Conservation (phyloP, 805 yeast genomes). For the Candida berthetii region DNA sequence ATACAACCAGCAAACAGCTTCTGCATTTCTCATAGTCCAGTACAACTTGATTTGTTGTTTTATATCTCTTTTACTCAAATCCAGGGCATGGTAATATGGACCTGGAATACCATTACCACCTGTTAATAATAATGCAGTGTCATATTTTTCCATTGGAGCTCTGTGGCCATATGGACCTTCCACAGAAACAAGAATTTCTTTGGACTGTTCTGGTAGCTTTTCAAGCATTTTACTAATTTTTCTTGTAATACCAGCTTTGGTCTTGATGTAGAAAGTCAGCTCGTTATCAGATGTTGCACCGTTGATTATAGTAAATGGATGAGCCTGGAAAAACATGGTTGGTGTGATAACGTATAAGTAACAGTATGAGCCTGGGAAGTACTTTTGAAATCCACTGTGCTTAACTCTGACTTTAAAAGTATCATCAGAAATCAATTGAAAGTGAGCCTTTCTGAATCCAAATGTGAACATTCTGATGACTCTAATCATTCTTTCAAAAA, state of each 20-base stretch:
- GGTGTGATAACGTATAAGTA: constrained; percentile 52
- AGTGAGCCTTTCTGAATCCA: constrained; percentile 13
- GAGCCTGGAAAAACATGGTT: constrained; percentile 59
- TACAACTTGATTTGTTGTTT: constrained; percentile 47
- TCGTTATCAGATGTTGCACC: constrained; percentile 29
- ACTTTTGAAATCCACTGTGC: constrained; percentile 35
- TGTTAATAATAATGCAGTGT: constrained; percentile 33
- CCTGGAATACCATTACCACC: constrained; percentile 51
- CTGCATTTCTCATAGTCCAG: constrained; percentile 56
- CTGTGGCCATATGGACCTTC: constrained; percentile 58
- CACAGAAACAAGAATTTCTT: constrained; percentile 29
- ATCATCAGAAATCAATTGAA: constrained; percentile 26
- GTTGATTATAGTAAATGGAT: constrained; percentile 61
- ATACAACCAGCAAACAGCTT: constrained; percentile 40
- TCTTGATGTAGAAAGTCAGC: constrained; percentile 39
- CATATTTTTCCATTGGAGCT: constrained; percentile 29
- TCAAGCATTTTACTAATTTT: constrained; percentile 27
- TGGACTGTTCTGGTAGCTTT: constrained; percentile 21
- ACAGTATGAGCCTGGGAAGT: constrained; percentile 49
- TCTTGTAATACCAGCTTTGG: constrained; percentile 55
- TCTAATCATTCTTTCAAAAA: constrained; percentile 41
- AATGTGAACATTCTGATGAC: constrained; percentile 24
- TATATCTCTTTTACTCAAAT: constrained; percentile 26
- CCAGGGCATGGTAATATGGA: constrained; percentile 32
- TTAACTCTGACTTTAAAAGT: constrained; percentile 35